Conservation (phyloP, 257 asterid species). For the Solanum raphanifolium region DNA sequence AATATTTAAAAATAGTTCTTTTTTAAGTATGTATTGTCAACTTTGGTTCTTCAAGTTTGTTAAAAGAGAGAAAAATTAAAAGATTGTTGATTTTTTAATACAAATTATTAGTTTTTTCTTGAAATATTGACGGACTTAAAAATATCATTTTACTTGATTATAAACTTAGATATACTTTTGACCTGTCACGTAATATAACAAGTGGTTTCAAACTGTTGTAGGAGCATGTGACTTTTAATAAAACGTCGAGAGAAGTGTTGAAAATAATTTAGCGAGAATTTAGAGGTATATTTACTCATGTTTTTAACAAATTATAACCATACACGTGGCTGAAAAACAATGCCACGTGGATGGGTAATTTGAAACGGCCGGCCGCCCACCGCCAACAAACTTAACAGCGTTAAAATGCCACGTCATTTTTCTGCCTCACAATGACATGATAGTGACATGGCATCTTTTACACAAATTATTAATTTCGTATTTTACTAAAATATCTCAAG, state of each 20-base stretch:
- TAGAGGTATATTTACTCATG: too few relatives aligned
- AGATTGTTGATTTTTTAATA: too few relatives aligned
- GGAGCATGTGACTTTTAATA: too few relatives aligned
- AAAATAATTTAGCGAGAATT: too few relatives aligned
- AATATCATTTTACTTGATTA: accelerated
- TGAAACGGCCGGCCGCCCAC: background rate
- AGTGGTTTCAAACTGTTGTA: accelerated
- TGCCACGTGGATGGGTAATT: background rate
- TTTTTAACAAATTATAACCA: background rate
- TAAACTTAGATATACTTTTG: too few relatives aligned
- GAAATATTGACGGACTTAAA: background rate
- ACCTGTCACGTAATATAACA: too few relatives aligned
- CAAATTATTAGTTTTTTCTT: too few relatives aligned
- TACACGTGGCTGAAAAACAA: background rate
- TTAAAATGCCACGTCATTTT: background rate
- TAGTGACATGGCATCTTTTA: background rate
- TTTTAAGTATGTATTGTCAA: background rate
- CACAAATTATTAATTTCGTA: background rate
- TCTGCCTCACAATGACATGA: background rate
- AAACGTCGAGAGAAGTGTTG: too few relatives aligned
- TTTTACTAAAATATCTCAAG: background rate
- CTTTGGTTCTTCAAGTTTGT: background rate
- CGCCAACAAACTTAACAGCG: slow-evolving; percentile 8
- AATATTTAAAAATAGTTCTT: too few relatives aligned
- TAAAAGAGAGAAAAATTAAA: background rate